phyloP scores from a whole-genome alignment of 2,329 filamentous ascomycete species.

The Fusarium bactridioides region DNA sequence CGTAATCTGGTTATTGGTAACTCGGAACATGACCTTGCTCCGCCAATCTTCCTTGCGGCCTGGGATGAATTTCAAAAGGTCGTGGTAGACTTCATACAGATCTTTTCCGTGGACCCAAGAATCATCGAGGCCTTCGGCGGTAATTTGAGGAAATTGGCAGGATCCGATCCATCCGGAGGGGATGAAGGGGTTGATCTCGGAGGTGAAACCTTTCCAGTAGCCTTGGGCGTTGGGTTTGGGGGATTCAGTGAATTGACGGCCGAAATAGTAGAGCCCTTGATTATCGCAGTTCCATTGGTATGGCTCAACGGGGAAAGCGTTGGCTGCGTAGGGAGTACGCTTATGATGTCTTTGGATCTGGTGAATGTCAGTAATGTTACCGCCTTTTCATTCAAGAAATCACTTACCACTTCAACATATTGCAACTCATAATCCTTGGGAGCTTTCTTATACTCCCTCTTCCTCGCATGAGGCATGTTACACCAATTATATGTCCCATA shows the following conservation, averaged over 20 bases:
- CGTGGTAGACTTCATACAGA: constrained; percentile 77
- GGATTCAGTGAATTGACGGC: constrained; percentile 57
- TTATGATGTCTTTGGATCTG: constrained; percentile 88
- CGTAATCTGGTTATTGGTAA: constrained; percentile 85
- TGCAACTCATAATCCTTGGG: constrained; percentile 66
- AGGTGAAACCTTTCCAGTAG: constrained; percentile 72
- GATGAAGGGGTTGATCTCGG: constrained; percentile 70
- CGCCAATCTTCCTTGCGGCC: constrained; percentile 52
- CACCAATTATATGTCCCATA: constrained; percentile 82
- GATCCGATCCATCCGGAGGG: constrained; percentile 74
- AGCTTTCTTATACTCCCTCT: constrained; percentile 67
- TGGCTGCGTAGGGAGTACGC: constrained; percentile 79
- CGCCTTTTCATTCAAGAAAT: accelerated
- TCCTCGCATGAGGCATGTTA: constrained; percentile 86
- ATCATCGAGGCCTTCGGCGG: constrained; percentile 73
- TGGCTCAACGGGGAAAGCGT: constrained; percentile 77
- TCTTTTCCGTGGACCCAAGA: constrained; percentile 80
- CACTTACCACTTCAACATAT: constrained; percentile 77
- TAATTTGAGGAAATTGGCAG: constrained; percentile 86
- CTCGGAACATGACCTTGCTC: constrained; percentile 67
- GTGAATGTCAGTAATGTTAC: background rate
- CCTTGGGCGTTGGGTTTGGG: constrained; percentile 59
- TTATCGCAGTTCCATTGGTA: constrained; percentile 79
- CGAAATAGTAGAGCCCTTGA: constrained; percentile 74
- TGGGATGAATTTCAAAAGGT: constrained; percentile 73